Base-by-base conservation (phyloP, 1,139 yeast genomes). In the Wickerhamomyces sp. region DNA sequence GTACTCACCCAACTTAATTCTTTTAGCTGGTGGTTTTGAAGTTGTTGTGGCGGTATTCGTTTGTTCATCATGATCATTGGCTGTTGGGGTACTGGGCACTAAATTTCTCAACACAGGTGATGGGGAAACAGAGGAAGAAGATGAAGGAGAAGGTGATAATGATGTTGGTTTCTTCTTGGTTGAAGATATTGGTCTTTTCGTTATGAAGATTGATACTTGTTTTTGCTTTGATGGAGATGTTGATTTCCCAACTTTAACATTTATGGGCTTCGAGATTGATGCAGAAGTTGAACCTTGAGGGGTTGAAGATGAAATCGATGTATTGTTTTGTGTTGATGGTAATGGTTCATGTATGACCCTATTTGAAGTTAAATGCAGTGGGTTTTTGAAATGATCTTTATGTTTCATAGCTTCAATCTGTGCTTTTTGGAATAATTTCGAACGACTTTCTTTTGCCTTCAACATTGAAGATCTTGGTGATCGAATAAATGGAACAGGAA, bases 351-450 rank as follows among this genome's bases (percentile, higher is more conserved):
- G 23, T 18, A 18, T 18, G 23, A 18, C 23, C 23, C 23, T 18
- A 18, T 18, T 18, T 18, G 23, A 18, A 10, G 31, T 3, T 29
- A 29, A 10, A 29, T 7, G 29, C 10, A 29, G n/a, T 7, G 60
- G 60, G n/a, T 58, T 55, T 15, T 37, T 45, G 45, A 58, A 58
- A 26, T 51, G 30, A 6, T 48, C 42, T n/a, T 44, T 39, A 36
- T 53, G 48, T 34, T 39, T 47, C 34, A 43, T 52, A 4, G 59
- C 59, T 46, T 59, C 63, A 27, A 41, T 50, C 38, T 53, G 50
- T 2, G 63, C 45, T 43, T 56, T 59, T 38, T 51, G 55, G 38
- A 57, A 59, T 14, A 55, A 41, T 38, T 52, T 51, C 1, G 62
- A 54, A n/a, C 58, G 43, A 35, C 45, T 18, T 18, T 18, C 23